A percentile compares a stretch with the other conserved stretches of the same genome.
Evolutionary conservation across 768 basidiomycete genomes (phyloP).

Genomic region (Lyophyllum decastes): DNA sequence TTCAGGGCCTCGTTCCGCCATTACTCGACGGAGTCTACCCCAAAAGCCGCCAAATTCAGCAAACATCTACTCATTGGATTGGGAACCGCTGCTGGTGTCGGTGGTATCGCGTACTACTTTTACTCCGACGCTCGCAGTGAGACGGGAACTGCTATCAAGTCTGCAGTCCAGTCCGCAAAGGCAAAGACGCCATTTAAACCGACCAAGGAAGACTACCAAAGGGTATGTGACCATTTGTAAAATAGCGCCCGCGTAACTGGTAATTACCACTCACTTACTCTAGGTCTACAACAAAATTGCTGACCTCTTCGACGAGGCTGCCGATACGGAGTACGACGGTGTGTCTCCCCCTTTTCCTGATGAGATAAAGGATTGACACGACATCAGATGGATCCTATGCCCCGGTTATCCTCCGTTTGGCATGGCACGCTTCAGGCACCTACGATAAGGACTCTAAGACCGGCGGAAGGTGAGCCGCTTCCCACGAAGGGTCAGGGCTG

Average conservation of each 20-base stretch:
- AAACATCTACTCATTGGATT: constrained; percentile 59
- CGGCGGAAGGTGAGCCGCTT: constrained; percentile 69
- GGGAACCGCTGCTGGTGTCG: constrained; percentile 58
- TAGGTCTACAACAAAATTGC: constrained; percentile 93
- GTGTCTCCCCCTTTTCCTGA: constrained; percentile 12
- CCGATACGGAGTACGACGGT: constrained; percentile 78
- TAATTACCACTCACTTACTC: background rate
- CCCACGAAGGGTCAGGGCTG: background rate
- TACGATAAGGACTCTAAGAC: constrained; percentile 79
- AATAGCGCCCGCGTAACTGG: background rate
- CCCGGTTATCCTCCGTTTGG: constrained; percentile 85
- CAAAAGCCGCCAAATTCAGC: constrained; percentile 53
- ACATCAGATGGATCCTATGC: constrained; percentile 82
- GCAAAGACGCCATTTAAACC: constrained; percentile 71
- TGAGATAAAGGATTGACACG: constrained; percentile 6
- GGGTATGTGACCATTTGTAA: constrained; percentile 43
- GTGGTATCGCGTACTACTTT: constrained; percentile 66
- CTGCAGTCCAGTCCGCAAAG: constrained; percentile 63
- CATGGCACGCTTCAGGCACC: constrained; percentile 94
- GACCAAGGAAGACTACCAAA: constrained; percentile 85
- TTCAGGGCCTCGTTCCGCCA: constrained; percentile 52
- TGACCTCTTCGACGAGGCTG: constrained; percentile 71
- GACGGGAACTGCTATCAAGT: constrained; percentile 56
- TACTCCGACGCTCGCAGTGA: constrained; percentile 49
- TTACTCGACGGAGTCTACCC: constrained; percentile 56